A percentile compares a stretch with the other conserved stretches of the same genome.
Evolutionary conservation across 1,284 basidiomycete genomes (phyloP).

Genomic region (Trichosporon sp.): DNA sequence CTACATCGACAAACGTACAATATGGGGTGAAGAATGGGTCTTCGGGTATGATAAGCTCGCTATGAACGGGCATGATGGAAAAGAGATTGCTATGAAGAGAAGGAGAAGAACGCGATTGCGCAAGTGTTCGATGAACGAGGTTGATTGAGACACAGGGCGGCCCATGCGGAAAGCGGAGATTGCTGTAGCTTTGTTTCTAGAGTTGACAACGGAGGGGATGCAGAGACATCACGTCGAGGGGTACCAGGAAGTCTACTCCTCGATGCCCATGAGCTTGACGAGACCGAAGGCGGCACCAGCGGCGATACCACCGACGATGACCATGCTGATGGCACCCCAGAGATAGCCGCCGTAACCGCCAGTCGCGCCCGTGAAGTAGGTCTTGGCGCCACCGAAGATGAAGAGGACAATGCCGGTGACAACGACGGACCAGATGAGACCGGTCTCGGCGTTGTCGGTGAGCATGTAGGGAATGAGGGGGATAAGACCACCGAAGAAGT

Average conservation of each 20-base stretch:
- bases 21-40: constrained; percentile 7
- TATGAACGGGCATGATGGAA: neutral
- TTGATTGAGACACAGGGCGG: too few relatives aligned
- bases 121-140: neutral
- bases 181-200: constrained; percentile 10
- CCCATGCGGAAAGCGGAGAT: neutral
- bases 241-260: constrained; percentile 33
- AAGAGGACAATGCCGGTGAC: constrained; percentile 82
- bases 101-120: neutral
- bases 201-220: neutral
- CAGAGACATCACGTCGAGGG: neutral
- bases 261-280: constrained; percentile 71
- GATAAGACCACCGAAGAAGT: constrained; percentile 73
- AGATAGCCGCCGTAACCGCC: constrained; percentile 64
- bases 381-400: constrained; percentile 85
- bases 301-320: constrained; percentile 85
- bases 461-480: constrained; percentile 91
- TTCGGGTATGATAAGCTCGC: constrained; percentile 6
- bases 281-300: constrained; percentile 83
- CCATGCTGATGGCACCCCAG: constrained; percentile 86
- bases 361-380: constrained; percentile 79
- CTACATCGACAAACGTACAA: constrained; percentile 20
- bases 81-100: neutral
- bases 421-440: constrained; percentile 57
- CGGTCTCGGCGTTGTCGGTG: constrained; percentile 60